phyloP scores from a whole-genome alignment of 495 filamentous ascomycete genomes.

The Xylaria grammica region DNA sequence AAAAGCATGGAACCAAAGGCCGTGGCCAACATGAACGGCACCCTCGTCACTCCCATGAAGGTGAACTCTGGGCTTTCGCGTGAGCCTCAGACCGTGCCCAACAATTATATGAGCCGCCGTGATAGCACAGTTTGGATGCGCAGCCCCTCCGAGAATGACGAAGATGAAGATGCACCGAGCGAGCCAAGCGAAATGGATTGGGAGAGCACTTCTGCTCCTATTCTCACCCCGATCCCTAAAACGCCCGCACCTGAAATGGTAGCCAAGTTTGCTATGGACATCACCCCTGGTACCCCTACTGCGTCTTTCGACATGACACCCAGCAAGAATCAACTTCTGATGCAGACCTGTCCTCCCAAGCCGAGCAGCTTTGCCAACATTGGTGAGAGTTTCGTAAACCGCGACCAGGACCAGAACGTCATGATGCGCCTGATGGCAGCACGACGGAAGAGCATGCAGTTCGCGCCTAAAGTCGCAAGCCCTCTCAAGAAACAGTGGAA shows the following conservation, averaged over 20 bases:
- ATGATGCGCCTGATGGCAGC: constrained; percentile 73
- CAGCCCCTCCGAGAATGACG: constrained; percentile 46
- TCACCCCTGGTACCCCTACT: constrained; percentile 43
- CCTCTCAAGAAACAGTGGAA: constrained; percentile 65
- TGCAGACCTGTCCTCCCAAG: constrained; percentile 77
- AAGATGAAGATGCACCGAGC: constrained; percentile 43
- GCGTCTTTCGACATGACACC: constrained; percentile 25
- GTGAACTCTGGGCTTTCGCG: constrained; percentile 34
- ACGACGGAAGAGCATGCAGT: constrained; percentile 81
- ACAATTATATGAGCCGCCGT: constrained; percentile 51
- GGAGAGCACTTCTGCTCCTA: constrained; percentile 25
- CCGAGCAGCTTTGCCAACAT: constrained; percentile 52
- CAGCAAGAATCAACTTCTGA: constrained; percentile 60
- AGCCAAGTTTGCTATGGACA: constrained; percentile 46
- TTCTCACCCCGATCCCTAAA: constrained; percentile 57
- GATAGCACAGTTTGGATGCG: constrained; percentile 59
- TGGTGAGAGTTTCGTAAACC: constrained; percentile 39
- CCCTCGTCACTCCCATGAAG: constrained; percentile 54
- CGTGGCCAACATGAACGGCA: constrained; percentile 74
- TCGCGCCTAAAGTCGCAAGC: constrained; percentile 78
- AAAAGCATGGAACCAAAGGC: constrained; percentile 93
- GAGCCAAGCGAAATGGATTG: constrained; percentile 39
- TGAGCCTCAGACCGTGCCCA: constrained; percentile 49
- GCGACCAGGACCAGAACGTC: constrained; percentile 55
- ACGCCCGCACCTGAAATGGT: constrained; percentile 59